Conservation (phyloP, 225 moss, liverwort and hornwort species). For the Straminergon stramineum region DNA sequence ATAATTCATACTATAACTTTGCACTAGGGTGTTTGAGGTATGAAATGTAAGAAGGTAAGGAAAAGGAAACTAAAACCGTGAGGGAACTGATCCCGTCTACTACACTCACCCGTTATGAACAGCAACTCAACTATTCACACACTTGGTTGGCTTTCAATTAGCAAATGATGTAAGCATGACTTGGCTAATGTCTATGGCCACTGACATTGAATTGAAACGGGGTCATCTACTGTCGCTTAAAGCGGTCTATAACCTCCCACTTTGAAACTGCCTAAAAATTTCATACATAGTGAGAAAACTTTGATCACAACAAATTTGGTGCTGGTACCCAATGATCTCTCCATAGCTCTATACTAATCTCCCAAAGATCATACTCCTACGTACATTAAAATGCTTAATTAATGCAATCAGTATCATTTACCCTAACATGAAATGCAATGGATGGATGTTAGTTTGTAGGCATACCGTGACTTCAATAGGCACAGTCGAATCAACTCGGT, state of each 20-base stretch:
- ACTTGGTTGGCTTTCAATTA: background rate
- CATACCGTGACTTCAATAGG: slow-evolving; percentile 57
- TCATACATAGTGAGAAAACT: background rate
- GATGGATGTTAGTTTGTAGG: background rate
- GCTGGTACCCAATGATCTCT: background rate
- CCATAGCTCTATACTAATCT: background rate
- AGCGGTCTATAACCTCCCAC: background rate
- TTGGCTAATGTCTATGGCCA: background rate
- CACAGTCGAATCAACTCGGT: slow-evolving; percentile 30
- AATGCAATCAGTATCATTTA: background rate
- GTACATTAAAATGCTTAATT: background rate
- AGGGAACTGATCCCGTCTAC: background rate
- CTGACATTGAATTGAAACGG: background rate
- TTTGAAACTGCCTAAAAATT: background rate
- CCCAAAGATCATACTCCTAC: background rate
- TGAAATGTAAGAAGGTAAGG: background rate
- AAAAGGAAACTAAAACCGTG: background rate
- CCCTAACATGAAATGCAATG: background rate
- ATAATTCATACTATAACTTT: background rate
- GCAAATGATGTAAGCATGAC: background rate
- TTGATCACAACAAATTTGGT: background rate
- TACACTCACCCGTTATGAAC: background rate
- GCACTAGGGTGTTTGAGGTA: background rate
- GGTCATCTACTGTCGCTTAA: background rate
- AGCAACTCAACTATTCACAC: background rate